Conservation (phyloP, 306 rosid species). For the Trifolium pratense region DNA sequence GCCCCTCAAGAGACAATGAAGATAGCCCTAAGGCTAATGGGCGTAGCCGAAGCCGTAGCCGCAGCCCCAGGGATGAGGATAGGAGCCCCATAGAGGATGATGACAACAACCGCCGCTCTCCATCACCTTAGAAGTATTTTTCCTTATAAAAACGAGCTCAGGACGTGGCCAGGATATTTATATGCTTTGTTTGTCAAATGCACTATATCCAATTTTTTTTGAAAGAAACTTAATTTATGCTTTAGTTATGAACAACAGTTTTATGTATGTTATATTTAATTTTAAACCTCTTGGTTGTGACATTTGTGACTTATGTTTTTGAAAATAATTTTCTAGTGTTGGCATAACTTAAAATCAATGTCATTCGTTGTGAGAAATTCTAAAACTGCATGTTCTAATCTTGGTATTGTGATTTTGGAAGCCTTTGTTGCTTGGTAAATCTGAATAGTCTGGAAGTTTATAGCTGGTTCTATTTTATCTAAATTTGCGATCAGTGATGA, state of each 20-base stretch:
- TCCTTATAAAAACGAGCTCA: constrained; percentile 18
- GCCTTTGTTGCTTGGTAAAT: too few species aligned
- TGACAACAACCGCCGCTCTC: constrained; percentile 51
- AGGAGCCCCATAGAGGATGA: constrained; percentile 69
- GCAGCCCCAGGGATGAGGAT: constrained; percentile 63
- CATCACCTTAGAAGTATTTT: constrained; percentile 46
- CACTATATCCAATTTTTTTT: background rate
- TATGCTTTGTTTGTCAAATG: constrained; percentile 28
- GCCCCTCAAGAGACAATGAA: constrained; percentile 56
- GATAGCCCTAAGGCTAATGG: constrained; percentile 60
- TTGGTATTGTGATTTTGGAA: too few species aligned
- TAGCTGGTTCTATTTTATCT: too few species aligned
- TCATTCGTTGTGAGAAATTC: background rate
- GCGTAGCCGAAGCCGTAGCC: constrained; percentile 51
- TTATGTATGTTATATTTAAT: constrained; percentile 32
- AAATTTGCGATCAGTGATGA: too few species aligned
- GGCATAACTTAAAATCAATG: background rate
- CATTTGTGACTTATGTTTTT: background rate
- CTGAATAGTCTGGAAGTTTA: too few species aligned
- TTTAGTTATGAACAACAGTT: constrained; percentile 15
- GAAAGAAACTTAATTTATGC: background rate
- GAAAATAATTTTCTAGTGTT: background rate
- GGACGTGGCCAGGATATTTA: background rate
- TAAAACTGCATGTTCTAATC: background rate
- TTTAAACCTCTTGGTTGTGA: background rate